Evolutionary conservation across 1,284 basidiomycete genomes (phyloP), one percentile per base, ranked within the genome.

Genomic region (Cryptococcus floricola): DNA sequence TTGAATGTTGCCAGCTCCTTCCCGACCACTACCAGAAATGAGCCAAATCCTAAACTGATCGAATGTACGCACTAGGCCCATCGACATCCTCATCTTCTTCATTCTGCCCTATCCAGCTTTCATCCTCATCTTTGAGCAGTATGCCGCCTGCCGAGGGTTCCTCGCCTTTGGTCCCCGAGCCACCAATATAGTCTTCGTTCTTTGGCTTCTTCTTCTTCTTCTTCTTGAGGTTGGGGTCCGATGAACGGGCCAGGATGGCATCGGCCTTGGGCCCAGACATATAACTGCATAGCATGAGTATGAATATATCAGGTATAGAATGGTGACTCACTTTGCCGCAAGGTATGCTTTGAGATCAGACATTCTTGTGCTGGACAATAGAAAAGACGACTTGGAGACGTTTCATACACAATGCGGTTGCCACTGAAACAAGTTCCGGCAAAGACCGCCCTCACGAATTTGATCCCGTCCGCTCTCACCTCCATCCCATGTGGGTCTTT

Each of bases 241-340:
- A 82, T 0, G 81, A 77, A 48, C 84, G 83, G 4, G 91, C 80
- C 4, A 98, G 82, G 62, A 98, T 97, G 14, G 92, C 93, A 65
- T 98, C 95, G 4, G 94, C 93, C 73, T 97, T 98, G 0, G 91
- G 87, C 0, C 95, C 95, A 6, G 93, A 89, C 90, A 98, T 96
- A 78, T 98, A 98, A 52, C 77, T 77, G 27, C 5, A 19, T 3
- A 41, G n/a, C 54, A 42, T 23, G 41, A 41, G 18, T 9, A 46
- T 46, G 45, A 4, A 10, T 42, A 42, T 42, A 42, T 10, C 41
- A 42, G 14, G 8, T 13, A 8, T 8, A n/a, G 1, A 8, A 42
- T 9, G 23, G 13, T 23, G 19, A 23, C 45, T 18, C 51, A 75
- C 75, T 80, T 80, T 34, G 76, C 63, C 1, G 81, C 81, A 10